Base-by-base conservation (phyloP, 768 basidiomycete species). In the Podaxis rugospora region DNA sequence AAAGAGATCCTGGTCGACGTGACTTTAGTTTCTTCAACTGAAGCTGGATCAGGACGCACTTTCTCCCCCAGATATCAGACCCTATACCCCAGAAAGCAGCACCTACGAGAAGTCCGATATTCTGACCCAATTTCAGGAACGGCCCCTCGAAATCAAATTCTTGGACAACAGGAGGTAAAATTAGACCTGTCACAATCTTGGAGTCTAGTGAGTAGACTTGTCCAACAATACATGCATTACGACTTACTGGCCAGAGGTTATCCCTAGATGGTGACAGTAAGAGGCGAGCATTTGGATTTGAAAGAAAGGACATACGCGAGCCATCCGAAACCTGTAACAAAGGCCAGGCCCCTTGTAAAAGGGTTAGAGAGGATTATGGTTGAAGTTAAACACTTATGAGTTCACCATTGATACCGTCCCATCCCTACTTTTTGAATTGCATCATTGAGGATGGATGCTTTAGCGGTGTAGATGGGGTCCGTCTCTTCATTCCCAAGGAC, bases 51-150 rank as follows among this genome's bases (percentile, higher is more conserved):
- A 25, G 21, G 51, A 61, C 65, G 27, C 59, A 88, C 86, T 76
- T 80, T 67, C 89, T 76, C 9, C 88, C 89, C 88, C 88, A 90
- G 1, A 90, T 72, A 62, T 90, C 89, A 13, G 83, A 83, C 10
- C 80, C 82, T 25, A 87, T 69, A 40, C 87, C 87, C 87, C 87
- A 90, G 62, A 88, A 82, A 2, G 80, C 79, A 13, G 87, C 86
- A 25, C 89, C 89, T 0, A 88, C 80, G 0, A 92, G 77, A 0
- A 92, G 71, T 0, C 90, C 90, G 13, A 90, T 74, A 62, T 89
- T 89, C 68, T 88, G 88, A 1, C 84, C 87, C 4, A 93, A 79
- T 51, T 84, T 85, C 37, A 91, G 75, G 66, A 82, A 85, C 0
- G 86, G 86, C 0, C 84, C 83, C 46, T 82, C 67, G 60, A 84